Evolutionary conservation across 1,284 basidiomycete species (phyloP).

Genomic region (Peniophora sp.): DNA sequence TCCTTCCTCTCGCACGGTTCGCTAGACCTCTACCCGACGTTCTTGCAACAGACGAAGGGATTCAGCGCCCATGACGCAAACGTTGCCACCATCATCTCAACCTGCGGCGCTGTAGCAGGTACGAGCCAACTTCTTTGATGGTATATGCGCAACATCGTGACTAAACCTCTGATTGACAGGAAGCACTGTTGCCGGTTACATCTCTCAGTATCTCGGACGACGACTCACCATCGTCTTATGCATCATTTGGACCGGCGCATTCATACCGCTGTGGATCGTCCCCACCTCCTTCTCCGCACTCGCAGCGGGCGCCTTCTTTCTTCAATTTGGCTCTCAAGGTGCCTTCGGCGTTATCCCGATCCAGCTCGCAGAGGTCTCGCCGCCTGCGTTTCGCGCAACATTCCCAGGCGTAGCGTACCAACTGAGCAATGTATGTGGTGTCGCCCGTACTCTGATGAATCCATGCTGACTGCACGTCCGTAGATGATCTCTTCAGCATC

Average conservation of each 20-base stretch:
- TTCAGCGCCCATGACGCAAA: slow-evolving; percentile 58
- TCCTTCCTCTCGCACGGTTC: slow-evolving; percentile 91
- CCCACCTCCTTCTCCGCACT: slow-evolving; percentile 61
- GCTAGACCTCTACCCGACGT: slow-evolving; percentile 74
- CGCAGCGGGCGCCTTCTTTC: slow-evolving; percentile 74
- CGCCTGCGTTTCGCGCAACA: slow-evolving; percentile 87
- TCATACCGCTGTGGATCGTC: slow-evolving; percentile 84
- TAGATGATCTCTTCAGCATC: slow-evolving; percentile 84
- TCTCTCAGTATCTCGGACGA: slow-evolving; percentile 83
- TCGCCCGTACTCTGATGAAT: slow-evolving; percentile 22
- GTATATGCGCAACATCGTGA: too few relatives aligned
- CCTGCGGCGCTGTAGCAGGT: slow-evolving; percentile 50
- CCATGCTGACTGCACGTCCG: slow-evolving; percentile 10
- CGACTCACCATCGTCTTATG: slow-evolving; percentile 76
- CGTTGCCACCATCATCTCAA: slow-evolving; percentile 87
- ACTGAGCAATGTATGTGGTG: slow-evolving; percentile 51
- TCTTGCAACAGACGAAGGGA: slow-evolving; percentile 56
- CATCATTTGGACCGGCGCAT: slow-evolving; percentile 50
- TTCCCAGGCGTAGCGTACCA: slow-evolving; percentile 93
- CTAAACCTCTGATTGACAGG: slow-evolving; percentile 26
- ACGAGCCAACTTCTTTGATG: too few relatives aligned
- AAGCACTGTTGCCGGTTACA: slow-evolving; percentile 69
- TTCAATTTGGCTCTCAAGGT: slow-evolving; percentile 82
- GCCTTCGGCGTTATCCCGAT: slow-evolving; percentile 84
- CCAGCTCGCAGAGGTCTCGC: slow-evolving; percentile 82